Conservation (phyloP, 2,329 filamentous ascomycete genomes). For the Exophiala phaeomuriformis region DNA sequence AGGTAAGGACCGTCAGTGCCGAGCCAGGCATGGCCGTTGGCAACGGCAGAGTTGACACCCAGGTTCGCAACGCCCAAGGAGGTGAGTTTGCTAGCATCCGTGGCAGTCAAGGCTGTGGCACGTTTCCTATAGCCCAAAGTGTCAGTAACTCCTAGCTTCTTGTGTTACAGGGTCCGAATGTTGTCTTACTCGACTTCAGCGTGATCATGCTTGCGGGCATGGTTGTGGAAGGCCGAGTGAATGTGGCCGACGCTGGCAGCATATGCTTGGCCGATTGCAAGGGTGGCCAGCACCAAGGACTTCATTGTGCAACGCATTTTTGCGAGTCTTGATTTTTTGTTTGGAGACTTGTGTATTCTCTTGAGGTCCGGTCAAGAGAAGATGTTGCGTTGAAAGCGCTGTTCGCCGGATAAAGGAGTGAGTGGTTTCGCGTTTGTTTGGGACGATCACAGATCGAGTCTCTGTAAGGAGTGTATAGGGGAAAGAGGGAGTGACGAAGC, state of each 20-base stretch:
- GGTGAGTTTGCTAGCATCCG: slow-evolving; percentile 16
- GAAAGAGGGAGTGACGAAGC: slow-evolving; percentile 10
- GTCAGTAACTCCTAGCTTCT: slow-evolving; percentile 13
- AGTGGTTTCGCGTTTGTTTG: slow-evolving; percentile 12
- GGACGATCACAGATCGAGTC: slow-evolving; percentile 26
- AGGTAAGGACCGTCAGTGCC: slow-evolving; percentile 22
- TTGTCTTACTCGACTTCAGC: slow-evolving; percentile 10
- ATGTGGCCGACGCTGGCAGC: slow-evolving; percentile 18
- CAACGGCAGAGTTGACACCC: slow-evolving; percentile 21
- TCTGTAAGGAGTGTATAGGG: slow-evolving; percentile 8
- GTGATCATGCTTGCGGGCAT: slow-evolving; percentile 21
- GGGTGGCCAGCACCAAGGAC: slow-evolving; percentile 27
- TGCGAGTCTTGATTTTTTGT: slow-evolving; percentile 5
- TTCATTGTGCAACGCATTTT: slow-evolving; percentile 25
- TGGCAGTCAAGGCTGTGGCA: slow-evolving; percentile 16
- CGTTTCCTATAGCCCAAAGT: slow-evolving; percentile 17
- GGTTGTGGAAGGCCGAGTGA: slow-evolving; percentile 18
- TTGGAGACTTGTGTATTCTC: background rate
- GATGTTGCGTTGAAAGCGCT: background rate
- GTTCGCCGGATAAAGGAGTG: slow-evolving; percentile 13
- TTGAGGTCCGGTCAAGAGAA: slow-evolving; percentile 15
- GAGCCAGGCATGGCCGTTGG: slow-evolving; percentile 21
- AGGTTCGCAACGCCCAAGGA: slow-evolving; percentile 17
- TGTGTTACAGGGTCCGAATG: background rate
- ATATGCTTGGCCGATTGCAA: slow-evolving; percentile 23